phyloP scores from a whole-genome alignment of 164 flowering plant genomes.

The Warburgia ugandensis region DNA sequence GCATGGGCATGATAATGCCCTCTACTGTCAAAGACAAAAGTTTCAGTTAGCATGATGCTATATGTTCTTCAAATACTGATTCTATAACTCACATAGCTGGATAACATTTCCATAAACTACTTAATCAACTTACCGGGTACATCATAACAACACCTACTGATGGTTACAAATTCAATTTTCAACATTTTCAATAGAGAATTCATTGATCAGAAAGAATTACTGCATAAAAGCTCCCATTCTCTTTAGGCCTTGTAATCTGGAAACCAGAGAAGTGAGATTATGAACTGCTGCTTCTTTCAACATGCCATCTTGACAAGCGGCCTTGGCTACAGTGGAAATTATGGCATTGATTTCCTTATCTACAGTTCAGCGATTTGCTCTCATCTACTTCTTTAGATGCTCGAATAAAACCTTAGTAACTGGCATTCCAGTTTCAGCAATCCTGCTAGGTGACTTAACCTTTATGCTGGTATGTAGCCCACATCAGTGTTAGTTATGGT shows the following conservation, averaged over 20 bases:
- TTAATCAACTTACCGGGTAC: too few relatives aligned
- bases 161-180: not conserved
- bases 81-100: too few relatives aligned
- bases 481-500: too few relatives aligned
- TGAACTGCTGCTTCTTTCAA: constrained; percentile 65
- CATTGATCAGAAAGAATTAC: not conserved
- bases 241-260: constrained; percentile 83
- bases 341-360: constrained; percentile 83
- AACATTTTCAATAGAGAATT: not conserved
- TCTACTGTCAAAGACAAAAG: too few relatives aligned
- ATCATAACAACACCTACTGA: not conserved
- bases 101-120: too few relatives aligned
- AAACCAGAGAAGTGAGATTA: constrained; percentile 71
- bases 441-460: too few relatives aligned
- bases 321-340: constrained; percentile 45
- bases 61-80: too few relatives aligned
- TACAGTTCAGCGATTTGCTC: constrained; percentile 63
- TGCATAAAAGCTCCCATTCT: constrained; percentile 48
- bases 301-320: constrained; percentile 29
- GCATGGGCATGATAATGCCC: too few relatives aligned
- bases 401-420: constrained; percentile 80
- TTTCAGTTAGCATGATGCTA: too few relatives aligned
- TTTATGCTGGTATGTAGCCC: too few relatives aligned
- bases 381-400: constrained; percentile 78
- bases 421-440: constrained; percentile 84